phyloP scores from a whole-genome alignment of 2,329 filamentous ascomycete genomes.

The Ophiostoma ulmi region DNA sequence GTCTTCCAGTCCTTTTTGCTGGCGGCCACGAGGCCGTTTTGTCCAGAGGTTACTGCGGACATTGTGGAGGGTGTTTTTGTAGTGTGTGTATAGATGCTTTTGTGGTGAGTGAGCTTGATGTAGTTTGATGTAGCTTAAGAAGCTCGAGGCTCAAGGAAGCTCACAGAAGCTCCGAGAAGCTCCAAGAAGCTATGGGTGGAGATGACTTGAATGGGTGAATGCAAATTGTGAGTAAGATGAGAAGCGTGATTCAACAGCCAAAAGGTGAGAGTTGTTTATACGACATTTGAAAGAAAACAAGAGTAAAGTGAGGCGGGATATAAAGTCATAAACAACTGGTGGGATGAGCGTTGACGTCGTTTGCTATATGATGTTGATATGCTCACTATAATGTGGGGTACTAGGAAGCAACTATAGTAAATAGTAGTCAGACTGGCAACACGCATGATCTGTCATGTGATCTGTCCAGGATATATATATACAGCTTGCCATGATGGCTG shows the following conservation, averaged over 20 bases:
- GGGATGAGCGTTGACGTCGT: not conserved
- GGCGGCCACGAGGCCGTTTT: conserved; percentile 61
- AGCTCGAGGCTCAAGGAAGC: not conserved
- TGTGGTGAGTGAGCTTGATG: not conserved
- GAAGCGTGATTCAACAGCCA: not conserved
- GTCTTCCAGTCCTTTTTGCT: conserved; percentile 57
- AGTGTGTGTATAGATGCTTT: not conserved
- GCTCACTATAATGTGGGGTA: not conserved
- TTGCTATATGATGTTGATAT: not conserved
- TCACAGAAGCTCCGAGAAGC: not conserved
- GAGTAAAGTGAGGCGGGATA: not conserved
- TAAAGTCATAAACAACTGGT: not conserved
- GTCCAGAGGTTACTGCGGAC: conserved; percentile 46
- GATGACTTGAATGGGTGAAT: not conserved
- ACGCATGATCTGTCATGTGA: no score
- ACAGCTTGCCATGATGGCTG: no score
- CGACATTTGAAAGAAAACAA: not conserved
- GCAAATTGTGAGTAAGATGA: not conserved
- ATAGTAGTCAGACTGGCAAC: no score
- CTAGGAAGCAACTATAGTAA: no score
- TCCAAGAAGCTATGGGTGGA: not conserved
- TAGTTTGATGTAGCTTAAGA: not conserved
- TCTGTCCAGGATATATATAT: no score
- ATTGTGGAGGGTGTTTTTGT: conserved; percentile 34
- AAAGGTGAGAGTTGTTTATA: not conserved